A percentile compares a stretch with the other conserved stretches of the same genome.
Conservation (phyloP, 805 yeast species). For the Sugiyamaella chiloensis region DNA sequence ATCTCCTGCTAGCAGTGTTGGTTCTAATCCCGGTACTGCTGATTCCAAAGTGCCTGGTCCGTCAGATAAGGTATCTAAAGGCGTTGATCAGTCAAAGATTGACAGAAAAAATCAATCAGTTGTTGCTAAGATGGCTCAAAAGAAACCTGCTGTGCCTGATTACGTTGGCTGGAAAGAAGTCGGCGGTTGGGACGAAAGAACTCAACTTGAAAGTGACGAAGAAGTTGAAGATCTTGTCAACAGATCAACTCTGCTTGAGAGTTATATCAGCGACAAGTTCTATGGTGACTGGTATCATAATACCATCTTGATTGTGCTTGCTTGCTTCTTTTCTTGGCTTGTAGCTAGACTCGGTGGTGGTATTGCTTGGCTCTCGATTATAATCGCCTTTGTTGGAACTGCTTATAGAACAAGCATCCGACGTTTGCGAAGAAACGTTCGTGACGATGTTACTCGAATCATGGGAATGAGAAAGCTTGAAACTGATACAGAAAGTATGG, state of each 20-base stretch:
- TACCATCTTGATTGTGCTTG: conserved; percentile 64
- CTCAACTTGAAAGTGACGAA: conserved; percentile 54
- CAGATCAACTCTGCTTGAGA: conserved; percentile 70
- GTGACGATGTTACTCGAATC: conserved; percentile 84
- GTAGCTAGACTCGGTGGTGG: conserved; percentile 76
- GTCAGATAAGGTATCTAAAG: conserved; percentile 8
- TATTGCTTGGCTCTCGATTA: conserved; percentile 74
- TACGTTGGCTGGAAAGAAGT: conserved; percentile 94
- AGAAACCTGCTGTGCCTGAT: conserved; percentile 47
- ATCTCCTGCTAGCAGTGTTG: background rate
- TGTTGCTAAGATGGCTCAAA: conserved; percentile 15
- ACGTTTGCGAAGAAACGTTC: conserved; percentile 66
- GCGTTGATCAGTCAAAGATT: conserved; percentile 11
- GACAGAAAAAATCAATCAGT: conserved; percentile 14
- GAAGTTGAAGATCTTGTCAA: conserved; percentile 70
- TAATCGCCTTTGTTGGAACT: conserved; percentile 58
- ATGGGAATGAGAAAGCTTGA: conserved; percentile 77
- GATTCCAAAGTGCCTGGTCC: no score
- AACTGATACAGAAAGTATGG: conserved; percentile 88
- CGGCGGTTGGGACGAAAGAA: conserved; percentile 77
- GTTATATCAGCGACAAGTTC: conserved; percentile 65
- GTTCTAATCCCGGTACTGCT: background rate
- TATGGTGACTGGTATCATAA: conserved; percentile 98
- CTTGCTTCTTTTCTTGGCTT: conserved; percentile 71
- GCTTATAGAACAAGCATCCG: conserved; percentile 82